Conservation (phyloP, 257 asterid species). For the Solanum gandarillasii region DNA sequence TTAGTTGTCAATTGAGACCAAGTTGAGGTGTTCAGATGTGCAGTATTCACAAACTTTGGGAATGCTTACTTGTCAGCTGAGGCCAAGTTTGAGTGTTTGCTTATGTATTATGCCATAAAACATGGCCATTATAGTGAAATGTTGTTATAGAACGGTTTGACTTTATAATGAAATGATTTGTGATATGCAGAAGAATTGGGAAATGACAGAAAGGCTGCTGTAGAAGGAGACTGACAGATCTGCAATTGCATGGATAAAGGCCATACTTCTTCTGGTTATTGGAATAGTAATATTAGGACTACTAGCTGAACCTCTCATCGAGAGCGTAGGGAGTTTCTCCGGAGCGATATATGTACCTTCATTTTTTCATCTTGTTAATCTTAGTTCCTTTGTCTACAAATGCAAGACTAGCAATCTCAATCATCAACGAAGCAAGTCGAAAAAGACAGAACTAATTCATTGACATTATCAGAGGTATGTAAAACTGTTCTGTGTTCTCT, state of each 20-base stretch:
- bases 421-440: slow-evolving; percentile 28
- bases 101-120: background rate
- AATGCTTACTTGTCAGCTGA: background rate
- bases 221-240: slow-evolving; percentile 30
- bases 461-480: slow-evolving; percentile 51
- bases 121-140: background rate
- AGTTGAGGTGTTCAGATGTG: background rate
- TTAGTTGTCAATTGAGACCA: background rate
- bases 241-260: slow-evolving; percentile 39
- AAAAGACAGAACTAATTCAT: slow-evolving; percentile 42
- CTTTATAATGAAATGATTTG: background rate
- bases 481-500: background rate
- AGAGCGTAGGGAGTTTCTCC: slow-evolving; percentile 38
- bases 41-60: background rate
- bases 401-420: slow-evolving; percentile 36
- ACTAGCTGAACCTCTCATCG: slow-evolving; percentile 51
- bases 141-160: background rate
- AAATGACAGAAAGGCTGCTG: slow-evolving; percentile 34
- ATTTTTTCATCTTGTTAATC: slow-evolving; percentile 38
- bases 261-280: slow-evolving; percentile 21
- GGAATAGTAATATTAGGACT: slow-evolving; percentile 40
- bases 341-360: slow-evolving; percentile 29
- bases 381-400: slow-evolving; percentile 50
- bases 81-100: background rate
- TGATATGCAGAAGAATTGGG: slow-evolving; percentile 47